Evolutionary conservation across 2,329 filamentous ascomycete genomes (phyloP).

Genomic region (Aureobasidium sp.): DNA sequence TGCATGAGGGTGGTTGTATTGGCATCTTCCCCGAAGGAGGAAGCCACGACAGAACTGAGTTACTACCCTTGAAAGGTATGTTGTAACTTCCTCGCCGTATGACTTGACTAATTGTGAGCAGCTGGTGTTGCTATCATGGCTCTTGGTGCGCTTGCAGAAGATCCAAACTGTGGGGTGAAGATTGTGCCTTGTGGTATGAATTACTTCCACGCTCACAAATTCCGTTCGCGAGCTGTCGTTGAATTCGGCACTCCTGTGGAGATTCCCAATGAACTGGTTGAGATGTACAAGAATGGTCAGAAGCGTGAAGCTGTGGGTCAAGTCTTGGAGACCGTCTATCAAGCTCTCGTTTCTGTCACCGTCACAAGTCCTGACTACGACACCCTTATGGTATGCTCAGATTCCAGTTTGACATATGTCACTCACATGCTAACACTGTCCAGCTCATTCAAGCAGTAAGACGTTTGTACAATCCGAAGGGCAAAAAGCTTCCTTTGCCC

Average conservation of each 20-base stretch:
- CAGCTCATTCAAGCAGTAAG: constrained; percentile 85
- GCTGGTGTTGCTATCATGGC: constrained; percentile 98
- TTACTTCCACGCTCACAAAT: constrained; percentile 98
- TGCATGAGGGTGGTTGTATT: constrained; percentile 78
- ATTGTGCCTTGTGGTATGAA: constrained; percentile 99
- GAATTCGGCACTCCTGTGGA: constrained; percentile 91
- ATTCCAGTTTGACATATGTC: neutral
- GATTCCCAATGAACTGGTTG: constrained; percentile 71
- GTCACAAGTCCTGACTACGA: constrained; percentile 92
- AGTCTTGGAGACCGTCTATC: constrained; percentile 78
- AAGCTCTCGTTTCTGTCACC: constrained; percentile 78
- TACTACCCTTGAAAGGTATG: constrained; percentile 74
- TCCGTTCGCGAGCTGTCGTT: constrained; percentile 88
- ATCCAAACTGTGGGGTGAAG: constrained; percentile 80
- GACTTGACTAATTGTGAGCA: constrained; percentile 28
- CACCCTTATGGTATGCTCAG: constrained; percentile 64
- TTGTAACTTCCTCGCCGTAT: neutral
- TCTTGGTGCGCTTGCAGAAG: constrained; percentile 75
- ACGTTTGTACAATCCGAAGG: constrained; percentile 86
- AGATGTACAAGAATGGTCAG: constrained; percentile 76
- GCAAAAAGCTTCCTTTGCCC: constrained; percentile 85
- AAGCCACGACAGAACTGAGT: constrained; percentile 86
- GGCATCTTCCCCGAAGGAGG: constrained; percentile 97
- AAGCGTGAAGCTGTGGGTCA: constrained; percentile 79
- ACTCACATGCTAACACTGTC: constrained; percentile 26